A percentile compares a stretch with the other conserved stretches of the same genome.
These are phyloP conservation scores for Aristolochia contorta DNA, from an alignment of 164 flowering plant species.

Conservation along the genomic window DNA sequence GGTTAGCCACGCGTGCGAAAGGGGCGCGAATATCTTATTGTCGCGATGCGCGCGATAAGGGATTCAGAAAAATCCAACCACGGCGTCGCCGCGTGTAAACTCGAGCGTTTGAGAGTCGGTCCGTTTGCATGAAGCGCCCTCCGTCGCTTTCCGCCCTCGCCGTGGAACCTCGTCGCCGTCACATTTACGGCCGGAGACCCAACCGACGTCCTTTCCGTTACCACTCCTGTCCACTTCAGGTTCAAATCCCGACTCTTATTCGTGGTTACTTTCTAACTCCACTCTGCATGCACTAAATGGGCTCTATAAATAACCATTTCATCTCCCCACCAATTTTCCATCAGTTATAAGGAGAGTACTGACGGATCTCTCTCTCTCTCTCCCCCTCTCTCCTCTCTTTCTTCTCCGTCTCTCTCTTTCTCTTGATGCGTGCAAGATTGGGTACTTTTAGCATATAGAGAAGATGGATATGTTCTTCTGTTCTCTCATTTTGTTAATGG, in stretches of 20 bases:
- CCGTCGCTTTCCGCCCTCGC: neutral
- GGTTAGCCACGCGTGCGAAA: constrained; percentile 1
- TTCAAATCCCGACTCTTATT: neutral
- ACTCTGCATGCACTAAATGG: neutral
- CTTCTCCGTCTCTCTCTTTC: neutral
- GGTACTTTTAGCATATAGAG: neutral
- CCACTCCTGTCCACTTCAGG: constrained; percentile 4
- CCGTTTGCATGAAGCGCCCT: neutral
- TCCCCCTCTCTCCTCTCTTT: too few relatives aligned
- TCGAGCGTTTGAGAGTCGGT: neutral
- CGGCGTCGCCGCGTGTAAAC: neutral
- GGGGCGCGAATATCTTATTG: neutral
- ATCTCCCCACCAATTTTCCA: neutral
- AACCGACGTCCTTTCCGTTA: constrained; percentile 6
- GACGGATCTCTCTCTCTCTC: neutral
- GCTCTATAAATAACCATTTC: neutral
- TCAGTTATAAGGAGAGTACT: neutral
- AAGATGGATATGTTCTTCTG: neutral
- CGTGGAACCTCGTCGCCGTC: constrained; percentile 1
- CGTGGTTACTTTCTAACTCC: too few relatives aligned
- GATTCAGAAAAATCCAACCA: neutral
- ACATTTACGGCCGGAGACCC: neutral
- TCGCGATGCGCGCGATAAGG: neutral
- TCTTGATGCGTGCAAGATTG: neutral
- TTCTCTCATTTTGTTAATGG: neutral